Conservation (phyloP, 345 rosid species). For the Camelina hispida region DNA sequence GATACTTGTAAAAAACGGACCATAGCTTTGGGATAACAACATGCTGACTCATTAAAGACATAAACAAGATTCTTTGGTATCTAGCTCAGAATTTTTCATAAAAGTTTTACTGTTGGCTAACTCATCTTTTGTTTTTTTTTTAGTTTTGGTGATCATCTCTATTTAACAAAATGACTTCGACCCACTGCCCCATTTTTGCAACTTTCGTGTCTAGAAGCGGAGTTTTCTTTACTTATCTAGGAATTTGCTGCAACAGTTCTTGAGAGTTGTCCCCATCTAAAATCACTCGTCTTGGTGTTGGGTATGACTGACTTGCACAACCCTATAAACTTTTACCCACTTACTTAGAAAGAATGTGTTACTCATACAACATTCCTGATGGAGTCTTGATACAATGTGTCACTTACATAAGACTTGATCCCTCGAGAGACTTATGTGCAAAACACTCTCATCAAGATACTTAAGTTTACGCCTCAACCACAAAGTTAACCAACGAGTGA, state of each 20-base stretch:
- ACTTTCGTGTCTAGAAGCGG: slow-evolving; percentile 7
- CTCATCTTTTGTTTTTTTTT: slow-evolving; percentile 2
- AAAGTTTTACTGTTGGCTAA: background rate
- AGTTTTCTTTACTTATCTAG: background rate
- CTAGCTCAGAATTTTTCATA: slow-evolving; percentile 16
- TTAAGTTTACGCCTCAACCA: slow-evolving; percentile 3
- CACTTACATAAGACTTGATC: slow-evolving; percentile 19
- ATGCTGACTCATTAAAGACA: slow-evolving; percentile 16
- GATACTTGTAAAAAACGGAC: slow-evolving; percentile 24
- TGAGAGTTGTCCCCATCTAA: slow-evolving; percentile 24
- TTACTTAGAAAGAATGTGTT: background rate
- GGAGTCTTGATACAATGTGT: slow-evolving; percentile 19
- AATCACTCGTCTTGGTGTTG: slow-evolving; percentile 9
- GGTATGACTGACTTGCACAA: background rate
- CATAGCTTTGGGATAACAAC: slow-evolving; percentile 23
- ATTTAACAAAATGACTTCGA: background rate
- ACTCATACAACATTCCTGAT: background rate
- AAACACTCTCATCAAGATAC: slow-evolving; percentile 36
- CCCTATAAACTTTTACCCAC: background rate
- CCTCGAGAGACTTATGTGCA: slow-evolving; percentile 20
- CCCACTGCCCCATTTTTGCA: slow-evolving; percentile 25
- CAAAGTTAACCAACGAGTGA: slow-evolving; percentile 9
- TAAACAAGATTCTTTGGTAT: background rate
- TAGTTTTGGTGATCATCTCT: slow-evolving; percentile 8
- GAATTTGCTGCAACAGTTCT: slow-evolving; percentile 6